phyloP scores from a whole-genome alignment of 1,139 yeast genomes.

The Kodamaea sp. region DNA sequence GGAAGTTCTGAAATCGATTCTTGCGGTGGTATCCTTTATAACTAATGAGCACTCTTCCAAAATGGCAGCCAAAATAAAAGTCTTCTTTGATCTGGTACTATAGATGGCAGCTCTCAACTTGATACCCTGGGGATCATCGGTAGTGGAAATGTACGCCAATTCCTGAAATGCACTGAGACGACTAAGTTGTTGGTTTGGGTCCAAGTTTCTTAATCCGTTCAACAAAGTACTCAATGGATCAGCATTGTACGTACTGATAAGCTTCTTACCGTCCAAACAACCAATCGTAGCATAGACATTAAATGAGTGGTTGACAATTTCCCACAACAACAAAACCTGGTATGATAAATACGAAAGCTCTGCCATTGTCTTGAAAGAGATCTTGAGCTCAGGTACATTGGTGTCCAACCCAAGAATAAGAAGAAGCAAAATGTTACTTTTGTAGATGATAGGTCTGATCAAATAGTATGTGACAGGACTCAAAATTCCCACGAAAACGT shows the following conservation, averaged over 20 bases:
- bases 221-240: slow-evolving; percentile 76
- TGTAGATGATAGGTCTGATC: slow-evolving; percentile 48
- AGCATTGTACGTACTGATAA: slow-evolving; percentile 65
- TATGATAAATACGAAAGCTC: slow-evolving; percentile 41
- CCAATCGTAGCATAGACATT: slow-evolving; percentile 80
- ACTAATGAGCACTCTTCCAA: slow-evolving; percentile 60
- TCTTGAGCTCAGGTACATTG: slow-evolving; percentile 31
- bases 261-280: slow-evolving; percentile 72
- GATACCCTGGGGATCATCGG: slow-evolving; percentile 41
- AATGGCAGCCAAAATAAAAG: slow-evolving; percentile 57
- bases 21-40: slow-evolving; percentile 46
- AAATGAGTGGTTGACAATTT: slow-evolving; percentile 60
- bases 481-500: slow-evolving; percentile 26
- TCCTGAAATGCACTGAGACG: slow-evolving; percentile 76
- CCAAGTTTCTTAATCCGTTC: slow-evolving; percentile 61
- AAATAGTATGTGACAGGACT: slow-evolving; percentile 52
- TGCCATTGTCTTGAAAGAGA: slow-evolving; percentile 38
- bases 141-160: slow-evolving; percentile 59
- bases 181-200: slow-evolving; percentile 52
- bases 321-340: slow-evolving; percentile 54
- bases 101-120: slow-evolving; percentile 57
- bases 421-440: slow-evolving; percentile 27
- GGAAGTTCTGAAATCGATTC: slow-evolving; percentile 38
- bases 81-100: slow-evolving; percentile 47
- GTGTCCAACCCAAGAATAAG: slow-evolving; percentile 39